Evolutionary conservation across 768 basidiomycete species (phyloP), one percentile per base, ranked within the genome.

Genomic region (Mycena capillaripes): DNA sequence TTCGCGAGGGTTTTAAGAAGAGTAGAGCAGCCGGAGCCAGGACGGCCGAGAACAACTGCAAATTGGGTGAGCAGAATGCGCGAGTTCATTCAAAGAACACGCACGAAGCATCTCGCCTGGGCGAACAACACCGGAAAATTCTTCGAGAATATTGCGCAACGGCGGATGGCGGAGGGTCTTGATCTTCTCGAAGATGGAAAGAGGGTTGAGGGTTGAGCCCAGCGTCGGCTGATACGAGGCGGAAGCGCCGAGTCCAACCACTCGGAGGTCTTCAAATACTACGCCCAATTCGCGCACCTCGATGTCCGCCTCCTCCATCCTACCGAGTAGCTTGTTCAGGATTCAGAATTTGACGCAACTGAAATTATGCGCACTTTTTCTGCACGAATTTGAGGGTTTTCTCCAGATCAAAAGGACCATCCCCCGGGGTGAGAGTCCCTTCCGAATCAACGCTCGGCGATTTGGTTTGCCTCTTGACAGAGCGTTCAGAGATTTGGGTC

Each of bases 21-120:
- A 0, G 96, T 95, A 32, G 89, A 91, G 79, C 96, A 97, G 3
- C 96, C 96, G 0, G 94, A 91, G 17, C 93, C 93, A 0, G 96
- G 96, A 34, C 95, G 88, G 27, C 96, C 96, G 29, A 97, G 88
- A 14, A 96, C 95, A 19, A 97, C 93, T 93, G 76, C 6, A 66
- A 23, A 32, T 36, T 55, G 4, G 61, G 16, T 19, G 5, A 36
- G 65, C 16, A 40, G 21, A 62, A 25, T 16, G 44, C 14, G 42
- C 32, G 17, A 6, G 4, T 38, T n/a, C 12, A 11, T 21, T 29
- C n/a, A 25, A 17, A 27, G 44, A 23, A 12, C 14, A 16, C 93
- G 74, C 76, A 91, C 95, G 84, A 83, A 93, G 85, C 94, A 95
- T 94, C 81, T 95, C 92, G 19, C 92, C 92, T 0, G 92, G 88